Evolutionary conservation across 352 stramenopile species (phyloP).

Genomic region (Phytophthora litchii): DNA sequence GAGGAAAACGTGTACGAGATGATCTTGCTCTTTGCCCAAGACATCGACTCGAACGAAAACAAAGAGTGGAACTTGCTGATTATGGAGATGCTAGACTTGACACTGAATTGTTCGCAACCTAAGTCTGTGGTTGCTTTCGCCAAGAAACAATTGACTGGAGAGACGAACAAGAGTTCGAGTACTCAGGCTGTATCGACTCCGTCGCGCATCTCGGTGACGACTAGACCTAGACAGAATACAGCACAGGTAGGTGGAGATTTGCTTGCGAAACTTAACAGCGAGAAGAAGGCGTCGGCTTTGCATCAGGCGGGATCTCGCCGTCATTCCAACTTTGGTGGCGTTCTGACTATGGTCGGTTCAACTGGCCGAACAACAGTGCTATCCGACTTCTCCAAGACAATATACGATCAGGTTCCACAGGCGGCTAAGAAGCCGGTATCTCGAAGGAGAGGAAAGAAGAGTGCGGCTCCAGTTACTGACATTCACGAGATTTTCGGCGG

Average conservation of each 20-base stretch:
- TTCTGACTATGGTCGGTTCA: conserved; percentile 77
- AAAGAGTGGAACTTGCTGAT: conserved; percentile 89
- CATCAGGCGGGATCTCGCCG: conserved; percentile 47
- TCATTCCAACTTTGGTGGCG: conserved; percentile 90
- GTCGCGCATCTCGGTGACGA: background rate
- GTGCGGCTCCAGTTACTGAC: conserved; percentile 54
- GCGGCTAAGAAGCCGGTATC: conserved; percentile 66
- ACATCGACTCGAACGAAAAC: conserved; percentile 86
- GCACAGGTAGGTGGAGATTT: conserved; percentile 29
- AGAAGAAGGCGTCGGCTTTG: conserved; percentile 56
- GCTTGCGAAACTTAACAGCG: conserved; percentile 50
- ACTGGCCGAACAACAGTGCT: conserved; percentile 71
- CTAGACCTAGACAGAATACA: conserved; percentile 1
- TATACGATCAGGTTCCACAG: conserved; percentile 74
- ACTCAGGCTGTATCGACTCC: background rate
- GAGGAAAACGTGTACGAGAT: conserved; percentile 89
- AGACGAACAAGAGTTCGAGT: background rate
- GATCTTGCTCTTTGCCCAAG: conserved; percentile 84
- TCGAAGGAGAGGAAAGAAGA: conserved; percentile 52
- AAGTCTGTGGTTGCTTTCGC: conserved; percentile 67
- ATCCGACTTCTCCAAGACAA: conserved; percentile 76
- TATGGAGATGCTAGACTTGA: conserved; percentile 90
- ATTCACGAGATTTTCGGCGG: conserved; percentile 81
- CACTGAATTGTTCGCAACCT: conserved; percentile 69
- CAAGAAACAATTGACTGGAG: conserved; percentile 38